Base-by-base conservation (phyloP, 345 rosid genomes). In the Trapa incisa region DNA sequence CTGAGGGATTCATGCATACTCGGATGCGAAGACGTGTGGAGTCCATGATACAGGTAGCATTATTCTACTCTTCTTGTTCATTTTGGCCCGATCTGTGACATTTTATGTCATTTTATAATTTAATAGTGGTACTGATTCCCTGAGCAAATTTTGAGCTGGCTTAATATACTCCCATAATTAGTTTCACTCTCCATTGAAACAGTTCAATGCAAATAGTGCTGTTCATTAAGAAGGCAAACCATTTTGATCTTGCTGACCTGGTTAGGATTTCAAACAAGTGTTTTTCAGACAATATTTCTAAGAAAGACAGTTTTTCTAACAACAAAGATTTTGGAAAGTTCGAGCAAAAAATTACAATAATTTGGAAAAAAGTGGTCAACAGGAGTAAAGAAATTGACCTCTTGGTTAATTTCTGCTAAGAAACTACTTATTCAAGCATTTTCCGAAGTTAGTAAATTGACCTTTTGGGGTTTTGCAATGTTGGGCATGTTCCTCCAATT, bases 1-100 rank as follows among this genome's bases (percentile, higher is more conserved):
- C 99, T 0, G 98, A 89, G 75, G 94, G 94, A 35, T 95, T 95
- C 80, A 91, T 95, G 96, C 99, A 95, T 70, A 91, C 94, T 14
- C 80, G 98, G 63, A 95, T 95, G 98, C 84, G 96, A 67, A 83
- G 96, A 22, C 96, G 91, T 15, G 98, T 95, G 38, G 96, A 95
- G 77, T 84, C 96, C 57, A 72, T 95, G 70, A 89, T 95, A 76
- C 86, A 89, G 94, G 99, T 95, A 71, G 13, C 54, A 32, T 53
- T 66, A 3, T 68, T 37, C 17, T 39, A 16, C 58, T 38, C 38
- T 2, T 16, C 2, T 15, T 12, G 16, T 32, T 70, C 35, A 54
- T 64, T 33, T 16, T 10, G n/a, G 8, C 35, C 61, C 33, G 33
- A n/a, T 50, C 22, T 33, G 42, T 43, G 10, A 53, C 29, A 5